Evolutionary conservation across 2,329 filamentous ascomycete species (phyloP).

Genomic region (Apiospora phragmitis): DNA sequence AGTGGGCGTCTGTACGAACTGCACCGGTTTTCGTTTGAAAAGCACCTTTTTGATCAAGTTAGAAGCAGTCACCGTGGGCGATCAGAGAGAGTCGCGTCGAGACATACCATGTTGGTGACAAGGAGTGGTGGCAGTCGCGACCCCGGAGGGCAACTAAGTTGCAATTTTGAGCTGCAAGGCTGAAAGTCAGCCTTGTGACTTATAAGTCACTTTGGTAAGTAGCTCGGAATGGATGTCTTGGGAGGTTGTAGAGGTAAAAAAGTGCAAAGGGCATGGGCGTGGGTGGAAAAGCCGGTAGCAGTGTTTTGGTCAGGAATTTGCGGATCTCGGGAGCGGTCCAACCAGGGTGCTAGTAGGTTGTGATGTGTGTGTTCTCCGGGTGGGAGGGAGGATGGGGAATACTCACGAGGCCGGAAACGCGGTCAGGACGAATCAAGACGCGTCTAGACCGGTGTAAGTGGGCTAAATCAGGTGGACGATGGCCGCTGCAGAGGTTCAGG

Average conservation of each 20-base stretch:
- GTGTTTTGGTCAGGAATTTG: constrained; percentile 16
- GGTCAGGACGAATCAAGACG: constrained; percentile 2
- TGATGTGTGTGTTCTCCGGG: constrained; percentile 4
- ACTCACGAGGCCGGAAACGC: constrained; percentile 8
- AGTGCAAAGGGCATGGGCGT: constrained; percentile 3
- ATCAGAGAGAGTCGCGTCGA: not conserved
- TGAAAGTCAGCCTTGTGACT: constrained; percentile 35
- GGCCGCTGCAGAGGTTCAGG: not conserved
- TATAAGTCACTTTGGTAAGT: constrained; percentile 17
- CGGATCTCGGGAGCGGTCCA: constrained; percentile 5
- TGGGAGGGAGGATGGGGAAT: not conserved
- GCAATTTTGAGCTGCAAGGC: constrained; percentile 42
- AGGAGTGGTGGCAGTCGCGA: constrained; percentile 16
- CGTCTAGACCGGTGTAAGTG: constrained; percentile 12
- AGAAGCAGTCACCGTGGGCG: constrained; percentile 22
- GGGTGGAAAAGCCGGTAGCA: constrained; percentile 29
- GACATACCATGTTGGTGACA: constrained; percentile 13
- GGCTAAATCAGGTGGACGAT: not conserved
- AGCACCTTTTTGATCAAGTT: constrained; percentile 69
- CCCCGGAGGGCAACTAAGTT: constrained; percentile 16
- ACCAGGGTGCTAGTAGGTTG: not conserved
- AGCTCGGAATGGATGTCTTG: not conserved
- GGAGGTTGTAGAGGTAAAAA: not conserved
- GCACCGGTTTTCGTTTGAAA: constrained; percentile 93
- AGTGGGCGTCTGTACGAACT: constrained; percentile 70